These are phyloP conservation scores for Gautieria morchelliformis DNA, from an alignment of 768 basidiomycete species.

Conservation along the genomic window DNA sequence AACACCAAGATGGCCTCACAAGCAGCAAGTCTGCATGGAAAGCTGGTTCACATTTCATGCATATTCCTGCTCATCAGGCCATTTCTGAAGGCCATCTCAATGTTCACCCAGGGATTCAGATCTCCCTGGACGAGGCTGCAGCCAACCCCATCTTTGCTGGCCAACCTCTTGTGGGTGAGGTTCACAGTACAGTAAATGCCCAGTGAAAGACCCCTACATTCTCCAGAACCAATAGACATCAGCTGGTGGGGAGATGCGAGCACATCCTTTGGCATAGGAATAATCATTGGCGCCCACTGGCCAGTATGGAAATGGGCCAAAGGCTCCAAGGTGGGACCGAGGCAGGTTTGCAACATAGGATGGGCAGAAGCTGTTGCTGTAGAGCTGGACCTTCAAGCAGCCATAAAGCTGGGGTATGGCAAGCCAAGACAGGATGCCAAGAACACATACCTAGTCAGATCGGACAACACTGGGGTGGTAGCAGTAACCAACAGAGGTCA, in stretches of 20 bases:
- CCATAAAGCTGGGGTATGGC: too few relatives aligned
- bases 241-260: slow-evolving; percentile 29
- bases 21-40: slow-evolving; percentile 21
- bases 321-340: slow-evolving; percentile 22
- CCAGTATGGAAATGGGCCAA: slow-evolving; percentile 21
- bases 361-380: slow-evolving; percentile 33
- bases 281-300: slow-evolving; percentile 21
- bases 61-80: slow-evolving; percentile 20
- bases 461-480: too few relatives aligned
- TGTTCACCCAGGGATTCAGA: slow-evolving; percentile 16
- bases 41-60: slow-evolving; percentile 22
- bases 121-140: slow-evolving; percentile 10
- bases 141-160: slow-evolving; percentile 5
- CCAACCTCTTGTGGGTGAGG: slow-evolving; percentile 19
- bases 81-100: slow-evolving; percentile 15
- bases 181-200: slow-evolving; percentile 13
- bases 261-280: slow-evolving; percentile 26
- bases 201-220: slow-evolving; percentile 13
- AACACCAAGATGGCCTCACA: slow-evolving; percentile 14
- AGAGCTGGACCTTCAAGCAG: slow-evolving; percentile 22
- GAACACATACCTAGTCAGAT: too few relatives aligned
- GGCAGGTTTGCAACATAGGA: slow-evolving; percentile 21
- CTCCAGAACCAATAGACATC: slow-evolving; percentile 16
- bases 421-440: too few relatives aligned
- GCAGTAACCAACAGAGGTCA: slow-evolving; percentile 21